Evolutionary conservation across 495 filamentous ascomycete species (phyloP), one percentile per base, ranked within the genome.

Genomic region (Viridothelium virens): DNA sequence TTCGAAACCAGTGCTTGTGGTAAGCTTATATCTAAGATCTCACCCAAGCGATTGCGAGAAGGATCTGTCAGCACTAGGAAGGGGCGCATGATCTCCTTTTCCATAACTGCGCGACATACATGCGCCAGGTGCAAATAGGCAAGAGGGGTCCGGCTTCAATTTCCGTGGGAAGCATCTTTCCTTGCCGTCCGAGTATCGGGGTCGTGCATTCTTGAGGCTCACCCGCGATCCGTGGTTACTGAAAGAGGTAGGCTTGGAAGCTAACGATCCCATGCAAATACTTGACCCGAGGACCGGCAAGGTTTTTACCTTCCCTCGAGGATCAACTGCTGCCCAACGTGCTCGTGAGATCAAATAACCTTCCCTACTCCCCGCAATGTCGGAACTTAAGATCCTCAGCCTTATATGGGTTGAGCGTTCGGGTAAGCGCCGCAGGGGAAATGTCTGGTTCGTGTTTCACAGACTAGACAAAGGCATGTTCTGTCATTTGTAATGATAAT

Each of bases 21-120:
- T 59, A 59, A 59, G 53, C 53, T 59, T 59, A 59, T 59, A 59
- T 59, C 53, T 59, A 59, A 59, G 53, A 59, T 59, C 53, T 59
- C 14, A 59, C 53, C 53, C 53, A 59, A 59, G 53, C n/a, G 18
- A 7, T 18, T 59, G 53, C 53, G 33, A 18, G 53, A 59, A 59
- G 53, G 53, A 59, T 59, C 53, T 14, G 53, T 59, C 53, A 59
- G 53, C 53, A 59, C 53, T 59, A 59, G 53, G 53, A 59, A 9
- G 9, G 18, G 53, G 53, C 53, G 53, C 53, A 59, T 59, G 53
- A 59, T 59, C n/a, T 59, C 53, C 18, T 7, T 59, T 18, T 18
- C n/a, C 7, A n/a, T 6, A 7, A 59, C 53, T 59, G 53, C 53
- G 53, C 53, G 53, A 59, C 53, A 59, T 59, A 4, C 53, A 7